phyloP scores from a whole-genome alignment of 768 basidiomycete genomes.

The Phaeotremella skinneri region DNA sequence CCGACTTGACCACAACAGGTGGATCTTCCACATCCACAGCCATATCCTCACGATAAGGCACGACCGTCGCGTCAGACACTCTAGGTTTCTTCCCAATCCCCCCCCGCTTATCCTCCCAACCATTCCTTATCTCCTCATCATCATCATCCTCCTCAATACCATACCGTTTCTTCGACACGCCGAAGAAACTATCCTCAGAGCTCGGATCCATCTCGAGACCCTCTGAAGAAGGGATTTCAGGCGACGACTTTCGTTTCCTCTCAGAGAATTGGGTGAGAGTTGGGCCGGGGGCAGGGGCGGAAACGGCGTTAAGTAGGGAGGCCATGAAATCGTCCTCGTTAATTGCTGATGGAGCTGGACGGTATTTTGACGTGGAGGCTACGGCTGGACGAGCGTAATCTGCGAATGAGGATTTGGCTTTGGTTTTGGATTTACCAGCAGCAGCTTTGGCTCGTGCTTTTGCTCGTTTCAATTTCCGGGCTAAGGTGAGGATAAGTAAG shows the following conservation, averaged over 20 bases:
- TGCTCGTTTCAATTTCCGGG: constrained; percentile 37
- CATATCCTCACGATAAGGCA: constrained; percentile 29
- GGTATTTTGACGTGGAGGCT: constrained; percentile 62
- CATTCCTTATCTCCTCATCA: constrained; percentile 34
- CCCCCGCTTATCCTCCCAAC: constrained; percentile 32
- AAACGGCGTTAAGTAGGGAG: constrained; percentile 62
- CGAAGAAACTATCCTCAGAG: constrained; percentile 40
- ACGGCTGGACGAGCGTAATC: constrained; percentile 53
- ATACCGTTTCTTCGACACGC: constrained; percentile 27
- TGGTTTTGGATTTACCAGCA: constrained; percentile 55
- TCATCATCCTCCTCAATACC: constrained; percentile 39
- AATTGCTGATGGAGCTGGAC: constrained; percentile 68
- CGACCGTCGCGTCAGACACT: constrained; percentile 34
- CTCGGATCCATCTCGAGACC: constrained; percentile 28
- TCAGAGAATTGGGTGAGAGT: neutral
- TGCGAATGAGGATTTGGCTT: constrained; percentile 50
- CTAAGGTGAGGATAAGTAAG: constrained; percentile 27
- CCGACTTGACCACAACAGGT: constrained; percentile 25
- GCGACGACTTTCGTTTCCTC: constrained; percentile 60
- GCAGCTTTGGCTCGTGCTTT: constrained; percentile 24
- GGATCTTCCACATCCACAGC: constrained; percentile 21
- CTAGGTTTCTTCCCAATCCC: constrained; percentile 46
- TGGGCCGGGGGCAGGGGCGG: constrained; percentile 41
- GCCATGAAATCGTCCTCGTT: constrained; percentile 90
- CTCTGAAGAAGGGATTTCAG: constrained; percentile 46